Evolutionary conservation across 306 rosid genomes (phyloP), one percentile per base, ranked within the genome.

Genomic region (Medicago ruthenica): DNA sequence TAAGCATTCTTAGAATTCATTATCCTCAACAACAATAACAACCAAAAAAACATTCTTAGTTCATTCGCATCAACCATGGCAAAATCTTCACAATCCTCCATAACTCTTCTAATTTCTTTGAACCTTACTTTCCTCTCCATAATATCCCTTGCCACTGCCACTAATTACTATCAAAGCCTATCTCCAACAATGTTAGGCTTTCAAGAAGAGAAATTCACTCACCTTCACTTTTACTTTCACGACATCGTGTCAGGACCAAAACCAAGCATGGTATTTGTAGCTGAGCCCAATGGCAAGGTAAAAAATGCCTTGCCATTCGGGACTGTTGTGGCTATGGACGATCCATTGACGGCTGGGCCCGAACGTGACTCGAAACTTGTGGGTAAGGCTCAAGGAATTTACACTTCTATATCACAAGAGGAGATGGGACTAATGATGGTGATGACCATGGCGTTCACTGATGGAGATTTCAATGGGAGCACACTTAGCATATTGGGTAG

Each of bases 141-240:
- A 31, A 12, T 24, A 31, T 71, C 57, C 75, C 1, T 73, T 7
- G 12, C 2, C 22, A 40, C 75, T 0, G 24, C 67, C 4, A 65
- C 58, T 14, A 61, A 61, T 1, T 86, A 74, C 88, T 80, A 75
- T 1, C 67, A 27, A 40, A 82, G 55, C 16, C 1, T 81, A 0
- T 66, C 81, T 4, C 87, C 85, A 24, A 16, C 73, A 0, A 40
- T 69, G 0, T 9, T 80, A 11, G 89, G 85, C 1, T 73, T 88
- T 12, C 71, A 53, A 1, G 76, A 71, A 48, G 92, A 90, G 71
- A 86, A 74, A 74, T 64, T 90, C 34, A 84, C 79, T 63, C 92
- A 88, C 59, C 87, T 90, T 24, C 89, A 85, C 72, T 90, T 88
- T 87, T 90, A 53, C 88, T 85, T 88, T 79, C 96, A 88, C 13